Conservation (phyloP, 371 early-diverging fungal species). For the Cokeromyces recurvatus region DNA sequence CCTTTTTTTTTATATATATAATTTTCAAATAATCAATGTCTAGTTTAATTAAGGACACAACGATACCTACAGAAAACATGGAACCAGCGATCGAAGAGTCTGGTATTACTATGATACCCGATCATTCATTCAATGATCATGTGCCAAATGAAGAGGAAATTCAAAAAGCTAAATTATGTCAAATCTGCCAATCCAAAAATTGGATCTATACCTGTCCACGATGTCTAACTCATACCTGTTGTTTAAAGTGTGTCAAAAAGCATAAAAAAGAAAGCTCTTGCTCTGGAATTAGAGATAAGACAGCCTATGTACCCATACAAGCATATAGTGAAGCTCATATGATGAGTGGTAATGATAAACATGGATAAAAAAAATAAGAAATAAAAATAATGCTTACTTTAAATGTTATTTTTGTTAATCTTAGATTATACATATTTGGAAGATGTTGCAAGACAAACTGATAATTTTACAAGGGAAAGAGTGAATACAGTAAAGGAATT, state of each 20-base stretch:
- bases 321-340: constrained; percentile 52
- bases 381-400: too few relatives aligned
- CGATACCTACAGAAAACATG: too few relatives aligned
- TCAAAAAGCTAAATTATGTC: constrained; percentile 17
- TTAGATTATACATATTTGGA: constrained; percentile 46
- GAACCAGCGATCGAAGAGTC: not conserved
- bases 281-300: constrained; percentile 60
- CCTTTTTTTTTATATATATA: too few relatives aligned
- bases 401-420: not conserved
- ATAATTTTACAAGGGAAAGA: constrained; percentile 31
- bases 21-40: too few relatives aligned
- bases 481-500: constrained; percentile 5
- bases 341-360: constrained; percentile 59
- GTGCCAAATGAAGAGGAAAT: not conserved
- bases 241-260: constrained; percentile 56
- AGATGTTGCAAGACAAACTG: constrained; percentile 33
- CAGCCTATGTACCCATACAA: constrained; percentile 49
- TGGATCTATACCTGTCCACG: constrained; percentile 72
- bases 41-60: too few relatives aligned
- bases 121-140: not conserved
- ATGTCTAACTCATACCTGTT: constrained; percentile 60
- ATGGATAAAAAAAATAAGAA: too few relatives aligned
- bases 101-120: not conserved
- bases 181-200: constrained; percentile 26
- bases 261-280: constrained; percentile 59